Percentiles rank a stretch among this genome's conserved stretches.
Conservation (phyloP, 2,329 filamentous ascomycete genomes). For the Lasiodiplodia sp. region DNA sequence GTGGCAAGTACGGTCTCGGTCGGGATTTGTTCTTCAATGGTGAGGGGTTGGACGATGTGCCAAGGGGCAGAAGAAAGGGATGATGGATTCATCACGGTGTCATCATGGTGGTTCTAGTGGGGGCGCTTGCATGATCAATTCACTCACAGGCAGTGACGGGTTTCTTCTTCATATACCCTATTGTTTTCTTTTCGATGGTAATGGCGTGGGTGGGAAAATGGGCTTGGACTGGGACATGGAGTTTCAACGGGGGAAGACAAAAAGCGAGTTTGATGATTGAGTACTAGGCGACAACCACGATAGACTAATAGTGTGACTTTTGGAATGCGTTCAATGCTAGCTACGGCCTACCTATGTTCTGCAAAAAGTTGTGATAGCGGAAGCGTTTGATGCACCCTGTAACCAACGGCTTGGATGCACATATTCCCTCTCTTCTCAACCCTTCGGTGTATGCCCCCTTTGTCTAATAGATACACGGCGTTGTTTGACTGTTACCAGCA, state of each 20-base stretch:
- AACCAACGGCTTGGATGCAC: too few relatives aligned
- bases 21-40: conserved; percentile 23
- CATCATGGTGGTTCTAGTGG: background rate
- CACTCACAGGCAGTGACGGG: background rate
- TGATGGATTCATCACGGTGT: conserved; percentile 5
- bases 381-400: too few relatives aligned
- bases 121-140: background rate
- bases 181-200: background rate
- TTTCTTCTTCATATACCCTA: conserved; percentile 16
- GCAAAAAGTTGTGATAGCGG: background rate
- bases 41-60: conserved; percentile 15
- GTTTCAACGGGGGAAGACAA: background rate
- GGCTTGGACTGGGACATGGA: background rate
- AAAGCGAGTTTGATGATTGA: background rate
- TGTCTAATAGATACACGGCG: background rate
- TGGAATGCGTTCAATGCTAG: background rate
- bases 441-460: background rate
- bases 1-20: conserved; percentile 6
- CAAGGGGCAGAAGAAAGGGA: conserved; percentile 5
- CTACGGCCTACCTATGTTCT: background rate
- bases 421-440: too few relatives aligned
- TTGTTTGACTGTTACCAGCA: background rate
- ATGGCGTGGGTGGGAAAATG: conserved; percentile 8
- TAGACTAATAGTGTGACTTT: conserved; percentile 15
- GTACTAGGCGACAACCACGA: background rate